phyloP scores from a whole-genome alignment of 768 basidiomycete genomes.

The Pleurotus djamor region DNA sequence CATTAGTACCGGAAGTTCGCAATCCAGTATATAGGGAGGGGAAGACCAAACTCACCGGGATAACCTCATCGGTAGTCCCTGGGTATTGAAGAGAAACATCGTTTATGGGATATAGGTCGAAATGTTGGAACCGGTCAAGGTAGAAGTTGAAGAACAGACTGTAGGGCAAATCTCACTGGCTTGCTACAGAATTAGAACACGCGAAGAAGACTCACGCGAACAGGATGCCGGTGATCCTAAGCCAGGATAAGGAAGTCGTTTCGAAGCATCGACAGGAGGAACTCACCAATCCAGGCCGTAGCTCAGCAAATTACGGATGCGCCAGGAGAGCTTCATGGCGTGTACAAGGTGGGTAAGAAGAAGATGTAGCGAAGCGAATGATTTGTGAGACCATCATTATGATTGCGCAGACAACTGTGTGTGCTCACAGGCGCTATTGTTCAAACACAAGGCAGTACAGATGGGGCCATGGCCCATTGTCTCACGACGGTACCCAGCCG shows the following conservation, averaged over 20 bases:
- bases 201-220: background rate
- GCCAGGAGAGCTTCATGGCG: constrained; percentile 5
- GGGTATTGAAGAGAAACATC: constrained; percentile 18
- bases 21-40: background rate
- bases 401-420: background rate
- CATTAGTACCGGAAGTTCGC: background rate
- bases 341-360: background rate
- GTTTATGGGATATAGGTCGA: constrained; percentile 17
- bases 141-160: constrained; percentile 19
- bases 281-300: constrained; percentile 16
- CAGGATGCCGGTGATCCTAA: background rate
- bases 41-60: constrained; percentile 9
- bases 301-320: constrained; percentile 12
- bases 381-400: background rate
- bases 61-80: constrained; percentile 12
- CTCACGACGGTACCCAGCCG: background rate
- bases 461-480: background rate
- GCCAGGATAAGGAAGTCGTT: background rate
- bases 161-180: background rate
- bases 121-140: constrained; percentile 18
- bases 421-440: constrained; percentile 1
- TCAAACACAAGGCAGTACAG: background rate
- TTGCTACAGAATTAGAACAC: no score
- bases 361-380: background rate
- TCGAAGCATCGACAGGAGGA: background rate